phyloP scores from a whole-genome alignment of 305 asterid genomes.

The Solanum hybrid region DNA sequence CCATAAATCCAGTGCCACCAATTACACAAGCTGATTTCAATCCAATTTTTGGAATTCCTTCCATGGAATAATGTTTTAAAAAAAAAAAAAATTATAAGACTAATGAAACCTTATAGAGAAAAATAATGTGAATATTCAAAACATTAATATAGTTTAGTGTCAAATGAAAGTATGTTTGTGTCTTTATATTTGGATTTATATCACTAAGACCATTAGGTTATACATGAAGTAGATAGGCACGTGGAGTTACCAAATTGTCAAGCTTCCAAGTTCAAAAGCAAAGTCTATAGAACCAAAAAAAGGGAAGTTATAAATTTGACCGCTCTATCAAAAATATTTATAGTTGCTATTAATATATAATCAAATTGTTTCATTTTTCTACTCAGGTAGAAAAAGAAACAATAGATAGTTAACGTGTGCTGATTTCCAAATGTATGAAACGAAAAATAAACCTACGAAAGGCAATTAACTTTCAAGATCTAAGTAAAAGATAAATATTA shows the following conservation, averaged over 20 bases:
- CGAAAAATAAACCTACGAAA: too few species aligned
- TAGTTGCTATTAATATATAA: too few species aligned
- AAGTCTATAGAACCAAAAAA: not conserved
- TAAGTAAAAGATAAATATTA: too few species aligned
- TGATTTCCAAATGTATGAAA: not conserved
- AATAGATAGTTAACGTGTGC: not conserved
- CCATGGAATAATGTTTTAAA: not conserved
- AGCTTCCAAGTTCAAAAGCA: not conserved
- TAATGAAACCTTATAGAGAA: not conserved
- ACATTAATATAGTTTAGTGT: not conserved
- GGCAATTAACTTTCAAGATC: too few species aligned
- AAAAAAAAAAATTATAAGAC: not conserved
- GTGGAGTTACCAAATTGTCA: not conserved
- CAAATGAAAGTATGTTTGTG: not conserved
- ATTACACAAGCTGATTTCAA: slow-evolving; percentile 7
- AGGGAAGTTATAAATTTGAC: not conserved
- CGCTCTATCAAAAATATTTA: not conserved
- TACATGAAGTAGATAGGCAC: not conserved
- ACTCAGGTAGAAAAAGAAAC: not conserved
- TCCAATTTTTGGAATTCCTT: not conserved
- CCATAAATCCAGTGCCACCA: slow-evolving; percentile 25
- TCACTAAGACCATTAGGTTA: not conserved
- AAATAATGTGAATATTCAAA: not conserved
- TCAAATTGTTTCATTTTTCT: not conserved
- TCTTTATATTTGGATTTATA: not conserved